Percentiles rank a stretch among this genome's conserved stretches.
Conservation (phyloP, 23 red algal species). For the Gracilariopsis chorda region DNA sequence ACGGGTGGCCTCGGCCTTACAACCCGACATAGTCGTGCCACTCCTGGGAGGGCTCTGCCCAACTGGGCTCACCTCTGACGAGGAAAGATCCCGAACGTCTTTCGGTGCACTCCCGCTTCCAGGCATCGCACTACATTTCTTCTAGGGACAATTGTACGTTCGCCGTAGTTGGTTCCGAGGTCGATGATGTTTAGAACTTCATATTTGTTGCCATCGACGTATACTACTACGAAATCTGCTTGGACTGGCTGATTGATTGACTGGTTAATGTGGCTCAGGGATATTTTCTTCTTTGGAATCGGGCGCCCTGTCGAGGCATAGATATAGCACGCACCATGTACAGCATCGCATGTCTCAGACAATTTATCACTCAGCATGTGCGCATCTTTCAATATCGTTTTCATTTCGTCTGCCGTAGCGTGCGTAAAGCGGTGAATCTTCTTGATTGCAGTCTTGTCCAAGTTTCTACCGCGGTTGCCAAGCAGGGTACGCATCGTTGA, state of each 20-base stretch:
- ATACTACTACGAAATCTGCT: not conserved
- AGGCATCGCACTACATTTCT: too few relatives aligned
- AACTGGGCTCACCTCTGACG: too few relatives aligned
- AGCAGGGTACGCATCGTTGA: not conserved
- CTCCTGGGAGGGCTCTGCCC: too few relatives aligned
- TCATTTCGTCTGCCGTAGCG: not conserved
- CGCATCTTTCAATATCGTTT: not conserved
- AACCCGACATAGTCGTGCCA: too few relatives aligned
- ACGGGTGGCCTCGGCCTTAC: too few relatives aligned
- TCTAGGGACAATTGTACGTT: not conserved
- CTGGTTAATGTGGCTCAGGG: not conserved
- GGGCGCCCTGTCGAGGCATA: not conserved
- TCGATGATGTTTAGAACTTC: conserved; percentile 27
- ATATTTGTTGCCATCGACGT: not conserved
- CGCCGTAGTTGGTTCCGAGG: not conserved
- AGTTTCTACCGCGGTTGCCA: not conserved
- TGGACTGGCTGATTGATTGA: not conserved
- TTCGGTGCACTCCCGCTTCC: too few relatives aligned
- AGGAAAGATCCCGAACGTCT: too few relatives aligned
- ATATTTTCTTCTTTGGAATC: not conserved
- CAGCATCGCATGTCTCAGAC: not conserved
- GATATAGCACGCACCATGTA: not conserved
- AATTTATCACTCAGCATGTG: not conserved
- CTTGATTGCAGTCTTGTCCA: not conserved
- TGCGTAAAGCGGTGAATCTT: not conserved